A percentile compares a stretch with the other conserved stretches of the same genome.
Conservation (phyloP, 208 protist genomes). For the Crithidia fasciculata region DNA sequence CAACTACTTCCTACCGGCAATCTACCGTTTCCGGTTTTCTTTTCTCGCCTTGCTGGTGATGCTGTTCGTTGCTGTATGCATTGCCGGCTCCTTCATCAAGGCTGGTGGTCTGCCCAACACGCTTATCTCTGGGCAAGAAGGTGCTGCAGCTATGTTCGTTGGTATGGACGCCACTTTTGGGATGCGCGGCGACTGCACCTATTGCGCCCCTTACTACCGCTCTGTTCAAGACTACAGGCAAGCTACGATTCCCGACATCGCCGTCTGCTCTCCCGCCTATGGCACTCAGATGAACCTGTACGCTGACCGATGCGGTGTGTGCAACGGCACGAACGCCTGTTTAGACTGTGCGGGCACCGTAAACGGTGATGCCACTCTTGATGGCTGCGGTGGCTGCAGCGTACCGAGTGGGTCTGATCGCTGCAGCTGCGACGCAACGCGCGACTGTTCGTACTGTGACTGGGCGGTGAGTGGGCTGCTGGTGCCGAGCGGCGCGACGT, state of each 20-base stretch:
- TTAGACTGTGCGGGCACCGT: conserved; percentile 40
- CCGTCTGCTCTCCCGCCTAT: conserved; percentile 20
- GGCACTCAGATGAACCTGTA: conserved; percentile 48
- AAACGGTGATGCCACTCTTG: conserved; percentile 14
- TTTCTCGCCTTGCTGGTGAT: conserved; percentile 30
- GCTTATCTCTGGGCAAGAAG: conserved; percentile 23
- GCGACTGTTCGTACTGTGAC: conserved; percentile 46
- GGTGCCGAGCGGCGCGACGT: conserved; percentile 7
- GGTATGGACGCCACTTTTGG: conserved; percentile 37
- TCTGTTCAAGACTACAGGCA: conserved; percentile 7
- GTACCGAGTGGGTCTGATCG: background rate
- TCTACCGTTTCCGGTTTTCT: conserved; percentile 28
- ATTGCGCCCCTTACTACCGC: conserved; percentile 55
- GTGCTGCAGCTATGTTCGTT: conserved; percentile 20
- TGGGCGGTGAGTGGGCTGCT: conserved; percentile 24
- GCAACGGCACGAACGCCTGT: conserved; percentile 45
- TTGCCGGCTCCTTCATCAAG: conserved; percentile 35
- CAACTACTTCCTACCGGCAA: conserved; percentile 22
- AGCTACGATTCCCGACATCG: conserved; percentile 16
- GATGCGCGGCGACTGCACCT: conserved; percentile 44
- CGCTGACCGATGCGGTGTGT: conserved; percentile 45
- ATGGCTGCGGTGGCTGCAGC: conserved; percentile 41
- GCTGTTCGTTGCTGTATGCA: conserved; percentile 32
- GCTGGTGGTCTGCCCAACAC: conserved; percentile 37
- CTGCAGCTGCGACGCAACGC: conserved; percentile 35